Evolutionary conservation across 768 basidiomycete species (phyloP), one percentile per base, ranked within the genome.

Genomic region (Amanita inopinata): DNA sequence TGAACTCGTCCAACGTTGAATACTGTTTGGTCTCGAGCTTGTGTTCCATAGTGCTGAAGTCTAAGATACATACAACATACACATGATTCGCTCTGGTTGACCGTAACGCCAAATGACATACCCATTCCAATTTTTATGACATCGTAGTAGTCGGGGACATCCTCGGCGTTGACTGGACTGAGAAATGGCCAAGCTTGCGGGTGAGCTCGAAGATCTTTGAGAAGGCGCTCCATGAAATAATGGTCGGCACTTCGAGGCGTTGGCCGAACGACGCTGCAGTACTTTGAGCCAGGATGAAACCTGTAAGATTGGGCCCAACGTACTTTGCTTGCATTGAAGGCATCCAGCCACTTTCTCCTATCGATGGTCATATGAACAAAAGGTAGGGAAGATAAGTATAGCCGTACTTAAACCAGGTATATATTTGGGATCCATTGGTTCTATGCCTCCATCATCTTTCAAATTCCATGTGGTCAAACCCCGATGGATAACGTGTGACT

Each of bases 41-140:
- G 56, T 81, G 71, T 51, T 83, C 76, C 77, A 98, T 94, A 1
- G 87, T 91, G 43, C 67, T 63, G 52, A 97, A 76, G 60, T 97
- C 91, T 96, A 43, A n/a, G 10, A n/a, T 18, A 22, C 11, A 14
- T 20, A 8, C 35, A 39, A 24, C 18, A 33, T 40, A 15, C 33
- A 8, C 35, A 15, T 20, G 40, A 35, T 32, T 46, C 10, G 42
- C 42, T 43, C 12, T 28, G 19, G 24, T 35, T 7, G 35, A 45
- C 15, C 44, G 11, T 18, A 28, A 11, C 8, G 27, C 20, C 5
- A 12, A 25, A 33, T 22, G 19, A 69, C 78, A 45, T 51, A 91
- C 91, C 92, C 93, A 98, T 98, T 2, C 96, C 96, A 45, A 79
- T 65, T 52, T 79, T 81, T 56, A 98, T 80, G 36, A 92, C 76